Base-by-base conservation (phyloP, 2,329 filamentous ascomycete species). In the Zymoseptoria brevis region DNA sequence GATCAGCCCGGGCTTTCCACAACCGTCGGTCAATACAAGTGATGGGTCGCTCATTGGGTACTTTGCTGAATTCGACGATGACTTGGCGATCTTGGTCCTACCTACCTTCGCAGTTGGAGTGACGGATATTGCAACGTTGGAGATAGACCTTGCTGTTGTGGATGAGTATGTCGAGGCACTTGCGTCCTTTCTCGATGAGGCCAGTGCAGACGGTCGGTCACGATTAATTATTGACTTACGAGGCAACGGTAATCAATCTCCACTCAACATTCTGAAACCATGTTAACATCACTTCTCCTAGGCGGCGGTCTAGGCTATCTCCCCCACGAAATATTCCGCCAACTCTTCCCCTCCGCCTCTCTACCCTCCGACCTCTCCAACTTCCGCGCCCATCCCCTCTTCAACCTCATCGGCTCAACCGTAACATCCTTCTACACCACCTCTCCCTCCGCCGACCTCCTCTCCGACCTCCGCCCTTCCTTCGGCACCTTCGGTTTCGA, bases 191-290 rank as follows among this genome's bases (percentile, higher is more conserved):
- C 74, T 86, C 16, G 71, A 75, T 0, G 72, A 75, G 49, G 77
- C 77, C 11, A 76, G 77, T 50, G 62, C 69, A 1, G 74, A 74
- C 1, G 76, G 77, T 1, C 85, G 84, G 68, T 81, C 75, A n/a
- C 85, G 82, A 68, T 75, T 89, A 4, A 76, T 89, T 29, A 81
- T 89, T 60, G 87, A 89, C 62, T 67, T 88, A 6, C 79, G 81
- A 3, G 77, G 75, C 1, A 89, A 89, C 63, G 76, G 50, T 51
- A 51, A 51, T 13, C 13, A 5, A 13, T 51, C 50, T 9, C 22
- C 35, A 45, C 13, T 45, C 13, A 2, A 16, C 35, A n/a, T n/a
- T 16, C 4, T 4, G 3, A 8, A 41, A 41, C 35, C 16, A 45
- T 16, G 35, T 16, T 45, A 45, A 45, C 13, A 45, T n/a, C 35